phyloP scores from a whole-genome alignment of 306 rosid genomes.

The Fagus sylvatica region DNA sequence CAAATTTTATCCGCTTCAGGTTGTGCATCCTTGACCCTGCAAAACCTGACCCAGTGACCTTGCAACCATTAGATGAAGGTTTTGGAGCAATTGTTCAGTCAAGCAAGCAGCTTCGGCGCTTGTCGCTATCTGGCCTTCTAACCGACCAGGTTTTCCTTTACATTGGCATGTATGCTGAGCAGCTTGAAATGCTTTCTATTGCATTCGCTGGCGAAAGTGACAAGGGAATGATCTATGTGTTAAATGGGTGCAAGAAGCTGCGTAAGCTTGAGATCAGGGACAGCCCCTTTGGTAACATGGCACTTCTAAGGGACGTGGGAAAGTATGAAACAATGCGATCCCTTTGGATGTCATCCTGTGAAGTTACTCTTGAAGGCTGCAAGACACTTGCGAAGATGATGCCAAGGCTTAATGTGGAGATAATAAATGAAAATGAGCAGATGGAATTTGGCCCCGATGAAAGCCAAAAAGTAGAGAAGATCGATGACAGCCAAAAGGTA shows the following conservation, averaged over 20 bases:
- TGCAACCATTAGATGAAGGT: constrained; percentile 86
- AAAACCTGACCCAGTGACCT: constrained; percentile 67
- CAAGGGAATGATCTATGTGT: constrained; percentile 83
- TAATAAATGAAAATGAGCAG: constrained; percentile 64
- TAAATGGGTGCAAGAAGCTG: constrained; percentile 95
- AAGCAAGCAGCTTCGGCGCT: constrained; percentile 73
- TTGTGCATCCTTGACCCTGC: constrained; percentile 70
- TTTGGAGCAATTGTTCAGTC: constrained; percentile 93
- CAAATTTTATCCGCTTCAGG: constrained; percentile 83
- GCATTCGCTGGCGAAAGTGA: constrained; percentile 91
- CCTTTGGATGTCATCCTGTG: constrained; percentile 99
- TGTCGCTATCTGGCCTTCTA: constrained; percentile 73
- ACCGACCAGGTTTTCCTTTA: constrained; percentile 79
- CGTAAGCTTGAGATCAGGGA: constrained; percentile 91
- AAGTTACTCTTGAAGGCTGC: constrained; percentile 80
- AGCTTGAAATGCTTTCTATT: constrained; percentile 84
- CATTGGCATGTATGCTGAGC: constrained; percentile 91
- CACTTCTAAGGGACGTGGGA: constrained; percentile 85
- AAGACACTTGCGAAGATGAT: constrained; percentile 68
- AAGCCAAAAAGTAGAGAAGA: constrained; percentile 63
- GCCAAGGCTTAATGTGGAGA: constrained; percentile 89
- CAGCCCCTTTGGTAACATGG: constrained; percentile 76
- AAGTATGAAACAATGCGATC: constrained; percentile 99
- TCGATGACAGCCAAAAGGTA: constrained; percentile 61
- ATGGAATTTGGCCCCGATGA: constrained; percentile 42